A percentile compares a stretch with the other conserved stretches of the same genome.
Evolutionary conservation across 208 protist genomes (phyloP).

Genomic region (Leishmania amazonensis): DNA sequence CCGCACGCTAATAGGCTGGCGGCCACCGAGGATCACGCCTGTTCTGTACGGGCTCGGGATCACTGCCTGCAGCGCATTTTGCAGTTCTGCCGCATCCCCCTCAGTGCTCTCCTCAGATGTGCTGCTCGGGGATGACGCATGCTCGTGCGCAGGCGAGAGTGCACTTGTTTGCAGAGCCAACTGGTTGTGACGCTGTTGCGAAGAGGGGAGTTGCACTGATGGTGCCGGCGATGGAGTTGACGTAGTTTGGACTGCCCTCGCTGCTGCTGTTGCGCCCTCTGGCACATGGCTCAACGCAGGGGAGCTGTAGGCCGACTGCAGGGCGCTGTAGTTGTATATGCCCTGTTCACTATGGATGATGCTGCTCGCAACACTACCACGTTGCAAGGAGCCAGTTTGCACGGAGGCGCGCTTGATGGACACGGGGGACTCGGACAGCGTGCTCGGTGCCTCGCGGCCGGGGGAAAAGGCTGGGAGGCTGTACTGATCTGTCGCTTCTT

Average conservation of each 20-base stretch:
- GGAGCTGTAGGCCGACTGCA: constrained; percentile 26
- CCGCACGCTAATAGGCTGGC: constrained; percentile 22
- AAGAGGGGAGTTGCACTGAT: not conserved
- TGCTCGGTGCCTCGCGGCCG: not conserved
- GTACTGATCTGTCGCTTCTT: constrained; percentile 3
- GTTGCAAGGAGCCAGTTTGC: not conserved
- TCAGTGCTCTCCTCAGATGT: not conserved
- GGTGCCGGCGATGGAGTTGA: not conserved
- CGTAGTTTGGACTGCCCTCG: not conserved
- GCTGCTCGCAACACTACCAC: constrained; percentile 13
- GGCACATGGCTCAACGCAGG: constrained; percentile 22
- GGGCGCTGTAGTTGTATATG: constrained; percentile 27
- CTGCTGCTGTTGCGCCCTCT: constrained; percentile 2
- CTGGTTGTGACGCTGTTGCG: constrained; percentile 11
- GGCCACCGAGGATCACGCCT: constrained; percentile 22
- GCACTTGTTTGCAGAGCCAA: constrained; percentile 2
- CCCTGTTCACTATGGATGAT: constrained; percentile 29
- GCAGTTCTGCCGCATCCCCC: not conserved
- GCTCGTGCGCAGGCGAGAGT: not conserved
- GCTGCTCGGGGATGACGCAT: constrained; percentile 1
- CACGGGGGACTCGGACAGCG: not conserved
- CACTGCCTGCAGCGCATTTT: not conserved
- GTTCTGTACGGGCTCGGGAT: constrained; percentile 1
- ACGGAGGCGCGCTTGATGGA: not conserved
- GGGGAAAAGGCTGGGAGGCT: not conserved